Conservation (phyloP, 345 rosid genomes). For the Laguncularia racemosa region DNA sequence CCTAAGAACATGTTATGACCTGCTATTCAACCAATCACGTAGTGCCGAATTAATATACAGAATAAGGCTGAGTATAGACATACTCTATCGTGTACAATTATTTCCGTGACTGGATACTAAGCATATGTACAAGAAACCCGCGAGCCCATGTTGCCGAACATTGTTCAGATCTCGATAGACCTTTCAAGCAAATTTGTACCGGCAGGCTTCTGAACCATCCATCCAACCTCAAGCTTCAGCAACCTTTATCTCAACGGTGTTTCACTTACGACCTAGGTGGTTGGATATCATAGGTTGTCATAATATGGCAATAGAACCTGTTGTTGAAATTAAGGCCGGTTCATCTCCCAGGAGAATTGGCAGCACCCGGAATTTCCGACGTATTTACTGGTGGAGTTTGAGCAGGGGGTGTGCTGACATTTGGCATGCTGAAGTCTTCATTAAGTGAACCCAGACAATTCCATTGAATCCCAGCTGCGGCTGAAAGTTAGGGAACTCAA, state of each 20-base stretch:
- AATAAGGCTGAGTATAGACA: neutral
- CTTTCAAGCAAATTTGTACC: too few species aligned
- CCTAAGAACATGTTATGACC: too few species aligned
- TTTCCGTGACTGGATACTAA: neutral
- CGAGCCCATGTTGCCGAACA: too few species aligned
- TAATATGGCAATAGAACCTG: neutral
- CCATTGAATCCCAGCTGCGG: slow-evolving; percentile 52
- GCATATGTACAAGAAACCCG: slow-evolving; percentile 5
- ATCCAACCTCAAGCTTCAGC: neutral
- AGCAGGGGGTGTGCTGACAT: slow-evolving; percentile 35
- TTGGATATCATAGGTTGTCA: slow-evolving; percentile 5
- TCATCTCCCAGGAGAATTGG: slow-evolving; percentile 28
- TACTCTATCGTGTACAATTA: slow-evolving; percentile 12
- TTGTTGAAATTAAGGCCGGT: neutral
- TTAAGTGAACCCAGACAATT: slow-evolving; percentile 31
- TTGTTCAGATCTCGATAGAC: too few species aligned
- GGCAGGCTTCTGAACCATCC: neutral
- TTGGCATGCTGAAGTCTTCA: slow-evolving; percentile 30
- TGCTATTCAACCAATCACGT: neutral
- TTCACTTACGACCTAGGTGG: neutral
- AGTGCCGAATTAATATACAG: slow-evolving; percentile 22
- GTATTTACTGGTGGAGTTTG: slow-evolving; percentile 51
- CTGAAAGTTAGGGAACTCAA: slow-evolving; percentile 24
- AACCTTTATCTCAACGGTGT: slow-evolving; percentile 5
- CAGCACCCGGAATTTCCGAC: slow-evolving; percentile 27